These are phyloP conservation scores for Citrus cavaleriei DNA, from an alignment of 345 rosid genomes.

Conservation along the genomic window DNA sequence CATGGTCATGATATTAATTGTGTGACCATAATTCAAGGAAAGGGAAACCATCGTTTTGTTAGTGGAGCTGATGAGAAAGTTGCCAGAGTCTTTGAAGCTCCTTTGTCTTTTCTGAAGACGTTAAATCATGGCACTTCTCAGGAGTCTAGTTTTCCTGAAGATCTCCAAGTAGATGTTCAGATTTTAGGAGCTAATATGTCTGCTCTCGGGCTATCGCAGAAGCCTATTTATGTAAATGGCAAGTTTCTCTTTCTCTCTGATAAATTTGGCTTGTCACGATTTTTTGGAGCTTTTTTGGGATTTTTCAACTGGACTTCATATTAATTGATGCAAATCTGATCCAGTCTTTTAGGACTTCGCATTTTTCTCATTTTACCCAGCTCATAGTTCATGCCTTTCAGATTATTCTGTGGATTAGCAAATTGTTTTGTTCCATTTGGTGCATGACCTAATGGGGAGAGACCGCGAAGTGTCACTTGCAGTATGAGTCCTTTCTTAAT, in stretches of 20 bases:
- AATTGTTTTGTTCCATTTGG: background rate
- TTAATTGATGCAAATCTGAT: background rate
- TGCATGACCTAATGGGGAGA: background rate
- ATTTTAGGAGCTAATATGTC: slow-evolving; percentile 96
- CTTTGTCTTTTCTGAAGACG: slow-evolving; percentile 80
- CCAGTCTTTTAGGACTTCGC: background rate
- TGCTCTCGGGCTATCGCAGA: slow-evolving; percentile 96
- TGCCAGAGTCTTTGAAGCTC: slow-evolving; percentile 89
- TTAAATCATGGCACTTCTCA: slow-evolving; percentile 54
- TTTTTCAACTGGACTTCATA: background rate
- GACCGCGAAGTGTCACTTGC: background rate
- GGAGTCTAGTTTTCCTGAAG: slow-evolving; percentile 46
- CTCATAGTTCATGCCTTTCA: background rate
- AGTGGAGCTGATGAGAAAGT: slow-evolving; percentile 99
- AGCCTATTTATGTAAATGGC: slow-evolving; percentile 80
- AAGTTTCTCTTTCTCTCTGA: slow-evolving; percentile 19
- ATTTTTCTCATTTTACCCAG: background rate
- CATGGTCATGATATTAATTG: slow-evolving; percentile 96
- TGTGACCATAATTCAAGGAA: slow-evolving; percentile 70
- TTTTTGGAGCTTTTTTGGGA: background rate
- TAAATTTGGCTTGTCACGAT: background rate
- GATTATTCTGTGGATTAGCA: background rate
- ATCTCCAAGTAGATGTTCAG: slow-evolving; percentile 55
- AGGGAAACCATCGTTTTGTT: slow-evolving; percentile 87
- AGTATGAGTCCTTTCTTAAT: background rate